These are phyloP conservation scores for Uncinocarpus reesii DNA, from an alignment of 2,329 filamentous ascomycete genomes.

Conservation along the genomic window DNA sequence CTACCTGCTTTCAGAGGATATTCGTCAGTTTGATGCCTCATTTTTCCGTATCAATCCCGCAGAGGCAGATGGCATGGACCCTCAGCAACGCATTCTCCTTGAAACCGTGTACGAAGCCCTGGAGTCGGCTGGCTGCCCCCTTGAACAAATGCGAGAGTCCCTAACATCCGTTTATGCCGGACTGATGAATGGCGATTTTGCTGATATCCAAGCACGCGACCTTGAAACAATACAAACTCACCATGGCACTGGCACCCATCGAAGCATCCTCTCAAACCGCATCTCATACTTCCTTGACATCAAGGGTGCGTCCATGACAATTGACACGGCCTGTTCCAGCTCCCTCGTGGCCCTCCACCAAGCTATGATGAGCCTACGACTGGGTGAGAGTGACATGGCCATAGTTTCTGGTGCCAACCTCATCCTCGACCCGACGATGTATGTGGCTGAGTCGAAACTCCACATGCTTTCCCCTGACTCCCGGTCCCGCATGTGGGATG, in stretches of 20 bases:
- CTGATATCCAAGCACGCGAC: conserved; percentile 19
- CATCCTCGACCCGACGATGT: conserved; percentile 27
- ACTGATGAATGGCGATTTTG: background rate
- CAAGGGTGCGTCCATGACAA: conserved; percentile 34
- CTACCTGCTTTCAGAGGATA: conserved; percentile 19
- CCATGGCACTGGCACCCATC: conserved; percentile 28
- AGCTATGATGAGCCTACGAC: conserved; percentile 17
- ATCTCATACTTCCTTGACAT: conserved; percentile 34
- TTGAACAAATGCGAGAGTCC: background rate
- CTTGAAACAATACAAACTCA: conserved; percentile 22
- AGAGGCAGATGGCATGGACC: conserved; percentile 24
- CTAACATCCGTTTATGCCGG: background rate
- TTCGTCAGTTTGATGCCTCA: conserved; percentile 23
- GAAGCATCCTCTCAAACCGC: conserved; percentile 34
- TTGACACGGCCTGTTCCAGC: conserved; percentile 43
- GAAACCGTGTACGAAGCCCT: conserved; percentile 23
- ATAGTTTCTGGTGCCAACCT: conserved; percentile 20
- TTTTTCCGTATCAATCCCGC: conserved; percentile 24
- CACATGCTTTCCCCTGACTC: conserved; percentile 41
- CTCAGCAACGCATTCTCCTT: conserved; percentile 23
- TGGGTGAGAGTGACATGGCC: conserved; percentile 20
- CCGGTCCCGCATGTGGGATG: conserved; percentile 39
- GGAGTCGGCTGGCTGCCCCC: conserved; percentile 21
- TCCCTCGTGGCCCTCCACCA: conserved; percentile 21
- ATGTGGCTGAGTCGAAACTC: conserved; percentile 17